A percentile compares a stretch with the other conserved stretches of the same genome.
Conservation (phyloP, 371 early-diverging fungal genomes). For the Syncephalastrum racemosum region DNA sequence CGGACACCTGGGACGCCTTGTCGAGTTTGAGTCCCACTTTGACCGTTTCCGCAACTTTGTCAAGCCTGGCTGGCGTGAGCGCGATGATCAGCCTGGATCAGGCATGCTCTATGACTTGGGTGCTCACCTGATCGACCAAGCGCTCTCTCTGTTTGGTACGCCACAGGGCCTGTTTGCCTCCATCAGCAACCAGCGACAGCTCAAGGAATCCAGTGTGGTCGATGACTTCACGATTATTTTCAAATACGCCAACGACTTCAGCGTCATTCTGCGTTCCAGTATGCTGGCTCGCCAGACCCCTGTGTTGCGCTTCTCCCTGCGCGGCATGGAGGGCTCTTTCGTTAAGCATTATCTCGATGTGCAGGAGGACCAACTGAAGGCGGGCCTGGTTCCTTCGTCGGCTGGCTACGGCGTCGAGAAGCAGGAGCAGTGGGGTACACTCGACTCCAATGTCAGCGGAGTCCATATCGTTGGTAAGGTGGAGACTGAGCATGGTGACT, state of each 20-base stretch:
- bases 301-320: slow-evolving; percentile 64
- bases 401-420: slow-evolving; percentile 57
- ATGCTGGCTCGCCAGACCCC: slow-evolving; percentile 72
- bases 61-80: slow-evolving; percentile 79
- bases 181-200: slow-evolving; percentile 69
- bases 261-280: slow-evolving; percentile 64
- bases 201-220: slow-evolving; percentile 52
- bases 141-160: slow-evolving; percentile 66
- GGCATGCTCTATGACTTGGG: slow-evolving; percentile 79
- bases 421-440: slow-evolving; percentile 47
- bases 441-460: slow-evolving; percentile 55
- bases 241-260: slow-evolving; percentile 57
- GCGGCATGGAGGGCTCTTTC: slow-evolving; percentile 71
- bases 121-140: slow-evolving; percentile 80
- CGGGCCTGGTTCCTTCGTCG: slow-evolving; percentile 53
- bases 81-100: slow-evolving; percentile 58
- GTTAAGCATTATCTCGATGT: slow-evolving; percentile 70
- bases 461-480: slow-evolving; percentile 58
- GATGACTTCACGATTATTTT: slow-evolving; percentile 69
- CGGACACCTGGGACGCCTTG: slow-evolving; percentile 63
- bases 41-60: slow-evolving; percentile 73
- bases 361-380: slow-evolving; percentile 75
- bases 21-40: slow-evolving; percentile 73
- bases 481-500: slow-evolving; percentile 59
- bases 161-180: slow-evolving; percentile 65